phyloP scores from a whole-genome alignment of 2,329 filamentous ascomycete genomes.

The Botrytis hyacinthi region DNA sequence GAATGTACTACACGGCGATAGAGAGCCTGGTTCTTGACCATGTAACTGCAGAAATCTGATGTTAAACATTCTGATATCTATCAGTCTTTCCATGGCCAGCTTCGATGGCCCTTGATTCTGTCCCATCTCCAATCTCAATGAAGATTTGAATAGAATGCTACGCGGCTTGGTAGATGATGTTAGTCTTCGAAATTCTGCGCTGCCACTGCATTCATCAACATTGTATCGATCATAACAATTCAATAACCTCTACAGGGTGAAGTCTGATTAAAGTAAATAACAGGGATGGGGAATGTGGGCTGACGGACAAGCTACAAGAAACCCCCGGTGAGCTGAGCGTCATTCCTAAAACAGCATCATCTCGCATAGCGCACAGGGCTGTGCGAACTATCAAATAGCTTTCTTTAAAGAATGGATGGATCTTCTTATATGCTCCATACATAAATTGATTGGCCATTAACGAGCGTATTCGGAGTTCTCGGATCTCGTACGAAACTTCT shows the following conservation, averaged over 20 bases:
- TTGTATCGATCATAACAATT: background rate
- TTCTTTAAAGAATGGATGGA: background rate
- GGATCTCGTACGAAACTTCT: background rate
- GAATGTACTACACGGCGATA: background rate
- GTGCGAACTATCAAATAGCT: background rate
- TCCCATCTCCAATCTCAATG: background rate
- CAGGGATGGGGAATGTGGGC: slow-evolving; percentile 6
- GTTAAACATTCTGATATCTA: background rate
- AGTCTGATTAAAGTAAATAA: slow-evolving; percentile 12
- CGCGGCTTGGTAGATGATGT: background rate
- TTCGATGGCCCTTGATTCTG: background rate
- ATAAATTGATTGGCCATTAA: background rate
- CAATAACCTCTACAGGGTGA: background rate
- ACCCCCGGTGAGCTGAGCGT: slow-evolving; percentile 2
- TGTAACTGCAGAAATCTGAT: background rate
- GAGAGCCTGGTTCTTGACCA: background rate
- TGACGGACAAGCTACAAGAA: background rate
- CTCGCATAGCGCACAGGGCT: slow-evolving; percentile 1
- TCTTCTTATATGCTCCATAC: background rate
- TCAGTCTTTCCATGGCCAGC: background rate
- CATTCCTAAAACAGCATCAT: slow-evolving; percentile 8
- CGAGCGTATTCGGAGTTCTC: slow-evolving; percentile 1
- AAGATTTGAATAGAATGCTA: background rate
- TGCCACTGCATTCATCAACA: background rate
- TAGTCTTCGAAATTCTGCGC: background rate